Evolutionary conservation across 2,329 filamentous ascomycete species (phyloP), one percentile per base, ranked within the genome.

Genomic region (Claviceps pazoutovae): DNA sequence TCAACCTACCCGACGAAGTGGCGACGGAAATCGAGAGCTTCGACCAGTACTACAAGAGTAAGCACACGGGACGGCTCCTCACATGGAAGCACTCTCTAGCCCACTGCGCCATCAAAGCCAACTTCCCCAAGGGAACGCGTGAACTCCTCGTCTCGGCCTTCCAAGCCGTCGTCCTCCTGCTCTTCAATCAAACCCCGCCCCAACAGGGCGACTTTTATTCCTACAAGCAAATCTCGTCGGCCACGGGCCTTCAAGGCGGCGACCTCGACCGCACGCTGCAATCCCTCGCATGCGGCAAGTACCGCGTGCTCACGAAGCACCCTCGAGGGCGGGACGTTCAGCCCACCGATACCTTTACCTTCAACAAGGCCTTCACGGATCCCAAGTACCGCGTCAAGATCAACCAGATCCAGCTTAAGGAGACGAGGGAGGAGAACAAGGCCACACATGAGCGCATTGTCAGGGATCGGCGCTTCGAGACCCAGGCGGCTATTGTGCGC

Each of bases 361-460:
- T 95, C 62, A 96, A 96, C 70, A 68, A 76, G 45, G 65, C 66
- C 16, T 98, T 98, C 68, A 72, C 72, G 2, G 85, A 96, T 62
- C 77, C 83, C 19, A 95, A 93, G 67, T 86, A 87, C 68, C 82
- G 89, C 52, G 83, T 98, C 70, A 98, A 98, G 73, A 96, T 98
- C 73, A 98, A 97, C 70, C 91, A 96, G 69, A 93, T 98, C 59
- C 93, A 98, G 69, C 78, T 96, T 49, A 94, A 93, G 69, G 93
- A 98, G 70, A 97, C 93, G 0, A 86, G 86, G 61, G 86, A 91
- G 62, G 93, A 98, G 69, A 96, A 96, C 70, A 86, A 89, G 68
- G 88, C 86, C 60, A 97, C 90, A 1, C 89, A 97, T 67, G 85
- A 95, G 67, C 80, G 88, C 44, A 88, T 98, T 4, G 84, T 83